Conservation (phyloP, 2,329 filamentous ascomycete genomes). For the Zalaria obscura region DNA sequence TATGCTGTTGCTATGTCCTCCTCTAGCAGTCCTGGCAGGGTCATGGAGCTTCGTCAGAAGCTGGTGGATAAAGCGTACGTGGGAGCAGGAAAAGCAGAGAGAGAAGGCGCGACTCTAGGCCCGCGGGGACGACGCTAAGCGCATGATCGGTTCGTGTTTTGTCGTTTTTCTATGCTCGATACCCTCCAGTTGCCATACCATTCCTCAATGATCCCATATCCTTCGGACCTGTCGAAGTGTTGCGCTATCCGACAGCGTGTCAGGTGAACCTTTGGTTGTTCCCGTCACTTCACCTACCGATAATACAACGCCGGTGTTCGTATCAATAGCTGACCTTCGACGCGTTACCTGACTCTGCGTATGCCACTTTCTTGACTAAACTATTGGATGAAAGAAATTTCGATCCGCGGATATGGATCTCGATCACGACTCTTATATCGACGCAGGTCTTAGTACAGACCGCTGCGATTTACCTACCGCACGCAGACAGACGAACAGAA, state of each 20-base stretch:
- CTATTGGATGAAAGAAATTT: too few relatives aligned
- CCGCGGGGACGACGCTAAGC: not conserved
- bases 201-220: too few relatives aligned
- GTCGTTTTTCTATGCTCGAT: not conserved
- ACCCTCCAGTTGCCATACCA: not conserved
- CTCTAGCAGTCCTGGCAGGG: conserved; percentile 54
- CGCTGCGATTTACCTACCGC: too few relatives aligned
- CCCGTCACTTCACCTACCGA: conserved; percentile 14
- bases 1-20: conserved; percentile 54
- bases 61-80: conserved; percentile 52
- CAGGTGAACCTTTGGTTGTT: conserved; percentile 3
- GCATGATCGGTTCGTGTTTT: not conserved
- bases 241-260: conserved; percentile 1
- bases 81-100: conserved; percentile 45
- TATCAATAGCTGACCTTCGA: conserved; percentile 5
- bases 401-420: too few relatives aligned
- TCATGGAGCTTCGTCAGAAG: conserved; percentile 63
- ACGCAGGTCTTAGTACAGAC: too few relatives aligned
- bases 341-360: too few relatives aligned
- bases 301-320: conserved; percentile 6
- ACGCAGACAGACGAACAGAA: too few relatives aligned
- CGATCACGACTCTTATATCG: too few relatives aligned
- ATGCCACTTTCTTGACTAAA: too few relatives aligned
- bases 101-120: conserved; percentile 44
- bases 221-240: not conserved